These are phyloP conservation scores for Cystobasidium slooffiae DNA, from an alignment of 1,284 basidiomycete species.

Conservation along the genomic window DNA sequence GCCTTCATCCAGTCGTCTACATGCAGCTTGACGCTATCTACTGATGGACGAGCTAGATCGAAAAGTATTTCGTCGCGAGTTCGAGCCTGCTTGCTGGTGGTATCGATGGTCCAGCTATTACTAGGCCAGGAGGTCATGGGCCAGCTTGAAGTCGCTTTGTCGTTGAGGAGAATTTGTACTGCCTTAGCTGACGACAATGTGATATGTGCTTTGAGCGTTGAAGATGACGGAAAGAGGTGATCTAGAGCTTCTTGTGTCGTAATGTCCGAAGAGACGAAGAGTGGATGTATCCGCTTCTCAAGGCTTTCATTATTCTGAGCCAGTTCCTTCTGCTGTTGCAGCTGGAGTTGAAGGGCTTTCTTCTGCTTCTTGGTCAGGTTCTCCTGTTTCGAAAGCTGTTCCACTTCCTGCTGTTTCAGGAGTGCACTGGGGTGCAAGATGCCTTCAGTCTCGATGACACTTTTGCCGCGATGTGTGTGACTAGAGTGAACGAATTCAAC, in stretches of 20 bases:
- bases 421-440: constrained; percentile 18
- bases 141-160: constrained; percentile 16
- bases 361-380: constrained; percentile 28
- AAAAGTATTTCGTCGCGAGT: constrained; percentile 38
- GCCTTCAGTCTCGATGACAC: constrained; percentile 26
- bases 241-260: constrained; percentile 18
- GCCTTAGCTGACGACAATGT: constrained; percentile 21
- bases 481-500: constrained; percentile 20
- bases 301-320: not conserved
- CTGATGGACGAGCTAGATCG: constrained; percentile 28
- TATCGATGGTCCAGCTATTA: not conserved
- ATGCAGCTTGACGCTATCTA: constrained; percentile 34
- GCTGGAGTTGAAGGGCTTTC: constrained; percentile 19
- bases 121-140: constrained; percentile 21
- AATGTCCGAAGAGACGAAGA: constrained; percentile 33
- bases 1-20: constrained; percentile 43
- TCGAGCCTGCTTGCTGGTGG: not conserved
- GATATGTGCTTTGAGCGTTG: constrained; percentile 42
- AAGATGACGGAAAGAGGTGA: constrained; percentile 35
- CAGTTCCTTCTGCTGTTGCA: constrained; percentile 3
- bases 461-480: constrained; percentile 1
- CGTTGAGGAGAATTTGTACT: constrained; percentile 26
- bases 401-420: constrained; percentile 12
- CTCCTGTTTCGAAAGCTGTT: constrained; percentile 12
- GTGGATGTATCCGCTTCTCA: constrained; percentile 18